Evolutionary conservation across 257 asterid genomes (phyloP).

Genomic region (Plantago elongata): DNA sequence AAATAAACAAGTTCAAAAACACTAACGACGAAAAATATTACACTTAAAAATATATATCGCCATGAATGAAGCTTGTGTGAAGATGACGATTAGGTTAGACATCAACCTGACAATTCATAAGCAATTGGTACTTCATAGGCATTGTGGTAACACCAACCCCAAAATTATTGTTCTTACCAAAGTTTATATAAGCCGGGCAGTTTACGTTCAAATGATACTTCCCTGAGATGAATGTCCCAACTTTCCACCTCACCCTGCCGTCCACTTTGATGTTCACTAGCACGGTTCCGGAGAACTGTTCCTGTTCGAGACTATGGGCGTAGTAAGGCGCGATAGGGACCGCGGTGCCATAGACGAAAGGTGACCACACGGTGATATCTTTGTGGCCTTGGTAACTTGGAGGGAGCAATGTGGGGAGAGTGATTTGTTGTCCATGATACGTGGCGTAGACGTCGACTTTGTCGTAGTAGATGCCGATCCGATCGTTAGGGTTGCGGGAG

Average conservation of each 20-base stretch:
- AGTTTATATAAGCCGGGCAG: constrained; percentile 73
- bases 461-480: constrained; percentile 60
- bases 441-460: constrained; percentile 44
- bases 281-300: constrained; percentile 41
- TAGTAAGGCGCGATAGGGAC: constrained; percentile 53
- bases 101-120: constrained; percentile 53
- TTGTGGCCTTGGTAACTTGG: constrained; percentile 55
- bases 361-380: constrained; percentile 60
- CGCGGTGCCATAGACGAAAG: constrained; percentile 41
- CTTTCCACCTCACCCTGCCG: constrained; percentile 70
- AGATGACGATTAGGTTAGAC: constrained; percentile 22
- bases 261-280: constrained; percentile 40
- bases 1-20: no score
- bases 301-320: constrained; percentile 31
- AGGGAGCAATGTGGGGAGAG: constrained; percentile 46
- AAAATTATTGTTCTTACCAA: constrained; percentile 23
- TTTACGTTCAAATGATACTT: constrained; percentile 51
- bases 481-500: constrained; percentile 53
- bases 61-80: neutral
- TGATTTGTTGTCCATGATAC: constrained; percentile 62
- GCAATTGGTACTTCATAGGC: constrained; percentile 42
- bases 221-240: constrained; percentile 57
- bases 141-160: constrained; percentile 26
- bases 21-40: neutral
- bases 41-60: neutral